Conservation (phyloP, 2,329 filamentous ascomycete species). For the Leptographium flavum region DNA sequence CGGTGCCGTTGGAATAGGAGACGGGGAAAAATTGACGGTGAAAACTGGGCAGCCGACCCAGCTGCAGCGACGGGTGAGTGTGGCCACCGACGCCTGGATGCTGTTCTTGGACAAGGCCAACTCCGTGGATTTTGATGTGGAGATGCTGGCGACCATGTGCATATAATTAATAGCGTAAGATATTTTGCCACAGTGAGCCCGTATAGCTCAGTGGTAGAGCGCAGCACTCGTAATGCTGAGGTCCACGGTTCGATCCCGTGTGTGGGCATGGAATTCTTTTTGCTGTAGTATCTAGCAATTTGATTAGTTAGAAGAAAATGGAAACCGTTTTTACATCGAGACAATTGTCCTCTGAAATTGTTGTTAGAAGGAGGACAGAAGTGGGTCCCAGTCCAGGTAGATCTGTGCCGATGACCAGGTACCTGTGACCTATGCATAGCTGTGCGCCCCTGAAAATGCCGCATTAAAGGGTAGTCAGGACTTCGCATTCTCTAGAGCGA, state of each 20-base stretch:
- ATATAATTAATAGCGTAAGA: not conserved
- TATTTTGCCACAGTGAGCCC: not conserved
- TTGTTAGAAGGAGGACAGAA: too few relatives aligned
- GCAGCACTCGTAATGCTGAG: slow-evolving; percentile 2
- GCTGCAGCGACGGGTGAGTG: slow-evolving; percentile 1
- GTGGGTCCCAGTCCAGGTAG: too few relatives aligned
- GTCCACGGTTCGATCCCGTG: slow-evolving; percentile 2
- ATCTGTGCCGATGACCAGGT: too few relatives aligned
- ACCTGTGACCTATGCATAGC: too few relatives aligned
- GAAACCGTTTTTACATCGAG: too few relatives aligned
- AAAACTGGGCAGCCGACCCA: slow-evolving; percentile 1
- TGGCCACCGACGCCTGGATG: slow-evolving; percentile 4
- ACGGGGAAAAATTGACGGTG: not conserved
- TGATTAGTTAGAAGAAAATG: too few relatives aligned
- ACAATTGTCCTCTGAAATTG: too few relatives aligned
- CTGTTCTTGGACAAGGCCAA: slow-evolving; percentile 3
- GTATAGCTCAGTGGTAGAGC: slow-evolving; percentile 2
- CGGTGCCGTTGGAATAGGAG: not conserved
- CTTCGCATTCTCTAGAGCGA: too few relatives aligned
- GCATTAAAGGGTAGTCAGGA: too few relatives aligned
- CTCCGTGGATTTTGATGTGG: not conserved
- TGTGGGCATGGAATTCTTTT: not conserved
- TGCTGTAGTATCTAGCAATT: not conserved
- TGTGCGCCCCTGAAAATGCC: too few relatives aligned
- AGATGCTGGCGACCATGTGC: slow-evolving; percentile 1